Conservation (phyloP, 2,329 filamentous ascomycete genomes). For the Aquanectria penicillioides region DNA sequence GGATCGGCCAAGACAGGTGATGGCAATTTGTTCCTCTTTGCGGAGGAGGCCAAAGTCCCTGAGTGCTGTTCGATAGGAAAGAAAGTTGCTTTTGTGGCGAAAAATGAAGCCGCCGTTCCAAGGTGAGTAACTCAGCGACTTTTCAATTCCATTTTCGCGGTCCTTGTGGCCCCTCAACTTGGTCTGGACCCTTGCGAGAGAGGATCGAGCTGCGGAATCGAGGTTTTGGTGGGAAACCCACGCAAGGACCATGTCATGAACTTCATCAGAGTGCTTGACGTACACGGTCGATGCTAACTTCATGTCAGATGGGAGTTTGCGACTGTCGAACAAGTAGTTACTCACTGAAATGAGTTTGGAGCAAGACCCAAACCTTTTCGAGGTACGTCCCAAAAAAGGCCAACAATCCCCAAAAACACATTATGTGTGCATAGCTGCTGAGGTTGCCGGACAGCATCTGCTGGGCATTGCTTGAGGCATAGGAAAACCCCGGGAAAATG, state of each 20-base stretch:
- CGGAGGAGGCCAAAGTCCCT: constrained; percentile 19
- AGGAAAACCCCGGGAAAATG: neutral
- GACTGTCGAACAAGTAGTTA: neutral
- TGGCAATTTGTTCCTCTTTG: constrained; percentile 36
- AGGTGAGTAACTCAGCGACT: constrained; percentile 19
- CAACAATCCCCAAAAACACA: neutral
- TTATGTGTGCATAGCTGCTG: neutral
- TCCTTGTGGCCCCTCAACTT: neutral
- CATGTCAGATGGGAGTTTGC: neutral
- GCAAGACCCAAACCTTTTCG: neutral
- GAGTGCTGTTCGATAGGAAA: constrained; percentile 23
- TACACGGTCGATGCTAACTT: constrained; percentile 19
- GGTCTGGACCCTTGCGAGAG: neutral
- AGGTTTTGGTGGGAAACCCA: constrained; percentile 4
- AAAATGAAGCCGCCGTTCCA: constrained; percentile 16
- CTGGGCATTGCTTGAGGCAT: neutral
- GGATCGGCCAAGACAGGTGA: constrained; percentile 27
- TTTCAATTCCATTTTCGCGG: neutral
- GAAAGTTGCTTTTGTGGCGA: constrained; percentile 20
- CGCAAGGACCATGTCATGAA: neutral
- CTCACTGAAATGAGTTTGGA: neutral
- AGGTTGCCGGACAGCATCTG: neutral
- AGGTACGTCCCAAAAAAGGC: neutral
- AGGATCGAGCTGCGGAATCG: neutral
- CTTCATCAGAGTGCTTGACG: constrained; percentile 1